These are phyloP conservation scores for Quercus cerris DNA, from an alignment of 306 rosid genomes.

Conservation along the genomic window DNA sequence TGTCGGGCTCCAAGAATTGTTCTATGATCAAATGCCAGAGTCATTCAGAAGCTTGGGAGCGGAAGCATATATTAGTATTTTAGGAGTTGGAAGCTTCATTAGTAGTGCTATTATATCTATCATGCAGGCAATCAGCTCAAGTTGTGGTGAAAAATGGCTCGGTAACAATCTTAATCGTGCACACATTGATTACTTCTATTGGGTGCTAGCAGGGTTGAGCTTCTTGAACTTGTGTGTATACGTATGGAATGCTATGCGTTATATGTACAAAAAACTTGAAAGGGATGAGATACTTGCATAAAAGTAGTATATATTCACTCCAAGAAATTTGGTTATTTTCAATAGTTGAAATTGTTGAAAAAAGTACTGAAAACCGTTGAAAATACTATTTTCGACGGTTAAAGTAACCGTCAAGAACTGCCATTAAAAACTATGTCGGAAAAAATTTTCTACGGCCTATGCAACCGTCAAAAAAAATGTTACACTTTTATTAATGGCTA, in stretches of 20 bases:
- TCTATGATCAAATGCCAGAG: constrained; percentile 43
- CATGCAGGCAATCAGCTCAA: not conserved
- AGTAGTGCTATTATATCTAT: constrained; percentile 23
- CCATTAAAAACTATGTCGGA: too few species aligned
- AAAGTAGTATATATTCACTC: too few species aligned
- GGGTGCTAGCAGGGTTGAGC: constrained; percentile 36
- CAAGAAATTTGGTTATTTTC: too few species aligned
- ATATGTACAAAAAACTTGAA: constrained; percentile 34
- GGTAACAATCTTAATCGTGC: constrained; percentile 37
- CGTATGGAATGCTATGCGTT: constrained; percentile 22
- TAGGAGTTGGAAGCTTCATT: constrained; percentile 34
- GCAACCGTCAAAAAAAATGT: too few species aligned
- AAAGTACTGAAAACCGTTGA: too few species aligned
- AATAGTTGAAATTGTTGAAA: too few species aligned
- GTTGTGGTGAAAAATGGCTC: constrained; percentile 26
- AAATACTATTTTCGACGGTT: too few species aligned
- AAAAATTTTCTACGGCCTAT: too few species aligned
- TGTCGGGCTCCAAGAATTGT: constrained; percentile 34
- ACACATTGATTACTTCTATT: constrained; percentile 38
- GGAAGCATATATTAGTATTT: constrained; percentile 20
- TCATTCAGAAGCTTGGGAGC: constrained; percentile 43
- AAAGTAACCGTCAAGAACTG: too few species aligned
- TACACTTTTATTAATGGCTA: too few species aligned
- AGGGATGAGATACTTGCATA: not conserved
- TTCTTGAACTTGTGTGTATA: constrained; percentile 26